Evolutionary conservation across 1,284 basidiomycete species (phyloP).

Genomic region (Heterobasidion occidentale): DNA sequence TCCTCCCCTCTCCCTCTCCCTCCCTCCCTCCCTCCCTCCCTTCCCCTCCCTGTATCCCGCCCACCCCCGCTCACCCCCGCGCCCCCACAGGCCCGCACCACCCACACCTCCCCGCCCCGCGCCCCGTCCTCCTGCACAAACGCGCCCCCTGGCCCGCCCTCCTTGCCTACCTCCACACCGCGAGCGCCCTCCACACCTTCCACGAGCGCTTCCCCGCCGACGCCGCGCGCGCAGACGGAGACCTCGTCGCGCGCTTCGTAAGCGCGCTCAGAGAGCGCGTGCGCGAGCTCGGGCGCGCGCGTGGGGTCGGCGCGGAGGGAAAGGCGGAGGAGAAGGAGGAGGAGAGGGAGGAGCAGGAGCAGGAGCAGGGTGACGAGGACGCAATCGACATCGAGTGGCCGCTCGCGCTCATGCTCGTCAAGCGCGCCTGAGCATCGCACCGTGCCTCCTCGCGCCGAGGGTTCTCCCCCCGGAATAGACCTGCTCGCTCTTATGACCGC

Average conservation of each 20-base stretch:
- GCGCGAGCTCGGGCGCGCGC: constrained; percentile 56
- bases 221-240: constrained; percentile 36
- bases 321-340: constrained; percentile 30
- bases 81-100: constrained; percentile 26
- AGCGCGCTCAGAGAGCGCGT: constrained; percentile 29
- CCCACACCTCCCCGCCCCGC: constrained; percentile 32
- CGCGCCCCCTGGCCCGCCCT: constrained; percentile 59
- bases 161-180: constrained; percentile 64
- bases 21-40: not conserved
- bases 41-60: not conserved
- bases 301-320: too few relatives aligned
- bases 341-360: constrained; percentile 24
- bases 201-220: constrained; percentile 61
- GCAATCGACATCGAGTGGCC: constrained; percentile 67
- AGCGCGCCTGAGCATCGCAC: constrained; percentile 6
- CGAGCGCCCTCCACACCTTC: constrained; percentile 67
- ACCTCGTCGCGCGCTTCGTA: constrained; percentile 60
- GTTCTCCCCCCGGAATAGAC: too few relatives aligned
- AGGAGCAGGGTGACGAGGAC: constrained; percentile 39
- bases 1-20: not conserved
- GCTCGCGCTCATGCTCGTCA: constrained; percentile 54
- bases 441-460: too few relatives aligned
- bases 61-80: not conserved
- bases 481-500: too few relatives aligned
- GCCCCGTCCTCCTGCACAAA: constrained; percentile 52